phyloP scores from a whole-genome alignment of 208 protist species.

The Acanthamoeba royreba region DNA sequence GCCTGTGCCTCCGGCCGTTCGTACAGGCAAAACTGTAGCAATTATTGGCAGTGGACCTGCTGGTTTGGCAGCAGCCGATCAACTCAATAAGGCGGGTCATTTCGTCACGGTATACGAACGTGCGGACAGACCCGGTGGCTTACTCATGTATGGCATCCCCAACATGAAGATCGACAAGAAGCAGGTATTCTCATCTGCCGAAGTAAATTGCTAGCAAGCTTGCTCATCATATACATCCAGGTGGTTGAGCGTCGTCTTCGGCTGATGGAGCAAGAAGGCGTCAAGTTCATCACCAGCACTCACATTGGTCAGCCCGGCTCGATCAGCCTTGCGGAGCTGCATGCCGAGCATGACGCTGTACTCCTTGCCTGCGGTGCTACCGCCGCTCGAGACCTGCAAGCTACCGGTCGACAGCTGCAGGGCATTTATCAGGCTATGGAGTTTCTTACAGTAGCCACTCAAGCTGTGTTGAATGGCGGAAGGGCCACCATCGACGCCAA shows the following conservation, averaged over 20 bases:
- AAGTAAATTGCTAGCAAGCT: too few relatives aligned
- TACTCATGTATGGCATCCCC: conserved; percentile 85
- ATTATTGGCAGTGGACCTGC: conserved; percentile 84
- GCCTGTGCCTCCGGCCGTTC: conserved; percentile 56
- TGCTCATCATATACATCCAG: too few relatives aligned
- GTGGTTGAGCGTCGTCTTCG: conserved; percentile 74
- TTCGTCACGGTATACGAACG: conserved; percentile 84
- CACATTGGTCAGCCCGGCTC: conserved; percentile 40
- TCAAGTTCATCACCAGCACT: conserved; percentile 67
- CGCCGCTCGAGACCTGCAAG: conserved; percentile 72
- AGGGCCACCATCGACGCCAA: background rate
- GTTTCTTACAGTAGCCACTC: conserved; percentile 69
- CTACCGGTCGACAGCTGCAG: conserved; percentile 71
- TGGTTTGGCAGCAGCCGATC: conserved; percentile 81
- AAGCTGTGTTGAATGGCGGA: conserved; percentile 3
- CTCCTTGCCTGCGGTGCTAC: conserved; percentile 79
- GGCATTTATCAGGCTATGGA: conserved; percentile 86
- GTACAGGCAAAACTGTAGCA: conserved; percentile 67
- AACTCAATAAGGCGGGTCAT: conserved; percentile 81
- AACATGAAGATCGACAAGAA: conserved; percentile 84
- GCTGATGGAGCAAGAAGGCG: conserved; percentile 73
- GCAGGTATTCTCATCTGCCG: background rate
- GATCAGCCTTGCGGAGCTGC: conserved; percentile 45
- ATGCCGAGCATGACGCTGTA: conserved; percentile 67
- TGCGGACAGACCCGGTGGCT: conserved; percentile 75